Evolutionary conservation across 139 green algal genomes (phyloP).

Genomic region (Picocystis salinarum): DNA sequence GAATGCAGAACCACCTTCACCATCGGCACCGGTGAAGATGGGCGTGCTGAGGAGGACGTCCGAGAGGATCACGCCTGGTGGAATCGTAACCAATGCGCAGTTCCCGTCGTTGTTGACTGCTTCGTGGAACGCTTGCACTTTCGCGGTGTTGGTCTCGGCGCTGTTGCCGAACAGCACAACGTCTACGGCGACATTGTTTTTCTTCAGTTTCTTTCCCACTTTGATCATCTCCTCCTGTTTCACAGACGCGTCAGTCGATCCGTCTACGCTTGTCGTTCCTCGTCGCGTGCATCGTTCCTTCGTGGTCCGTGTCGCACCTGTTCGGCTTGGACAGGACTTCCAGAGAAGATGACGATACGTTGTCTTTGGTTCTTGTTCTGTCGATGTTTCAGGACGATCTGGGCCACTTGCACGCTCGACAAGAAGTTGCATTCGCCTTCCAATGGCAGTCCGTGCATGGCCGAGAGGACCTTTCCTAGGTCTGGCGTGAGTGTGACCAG

Average conservation of each 20-base stretch:
- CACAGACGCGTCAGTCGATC: too few species aligned
- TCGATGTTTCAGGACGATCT: conserved; percentile 93
- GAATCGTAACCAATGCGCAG: conserved; percentile 76
- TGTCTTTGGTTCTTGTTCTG: conserved; percentile 99
- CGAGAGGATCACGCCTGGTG: conserved; percentile 60
- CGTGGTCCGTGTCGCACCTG: conserved; percentile 1
- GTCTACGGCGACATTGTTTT: conserved; percentile 98
- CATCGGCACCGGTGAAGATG: conserved; percentile 57
- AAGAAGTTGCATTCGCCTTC: conserved; percentile 64
- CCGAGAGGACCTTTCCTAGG: conserved; percentile 85
- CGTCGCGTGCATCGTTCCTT: background rate
- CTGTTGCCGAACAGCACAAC: conserved; percentile 69
- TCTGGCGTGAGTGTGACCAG: conserved; percentile 92
- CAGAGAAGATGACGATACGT: conserved; percentile 88
- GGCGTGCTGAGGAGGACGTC: conserved; percentile 81
- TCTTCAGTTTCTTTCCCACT: conserved; percentile 98
- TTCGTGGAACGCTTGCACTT: conserved; percentile 75
- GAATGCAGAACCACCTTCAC: conserved; percentile 9
- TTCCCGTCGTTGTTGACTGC: conserved; percentile 91
- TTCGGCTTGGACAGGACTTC: conserved; percentile 51
- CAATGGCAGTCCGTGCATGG: conserved; percentile 58
- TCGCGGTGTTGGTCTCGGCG: conserved; percentile 44
- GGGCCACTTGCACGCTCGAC: conserved; percentile 78
- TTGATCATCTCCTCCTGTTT: conserved; percentile 67
- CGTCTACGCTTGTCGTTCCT: background rate